Percentiles rank a stretch among this genome's conserved stretches.
Conservation (phyloP, 192 early-diverging fungal species). For the Coemansia sp. region DNA sequence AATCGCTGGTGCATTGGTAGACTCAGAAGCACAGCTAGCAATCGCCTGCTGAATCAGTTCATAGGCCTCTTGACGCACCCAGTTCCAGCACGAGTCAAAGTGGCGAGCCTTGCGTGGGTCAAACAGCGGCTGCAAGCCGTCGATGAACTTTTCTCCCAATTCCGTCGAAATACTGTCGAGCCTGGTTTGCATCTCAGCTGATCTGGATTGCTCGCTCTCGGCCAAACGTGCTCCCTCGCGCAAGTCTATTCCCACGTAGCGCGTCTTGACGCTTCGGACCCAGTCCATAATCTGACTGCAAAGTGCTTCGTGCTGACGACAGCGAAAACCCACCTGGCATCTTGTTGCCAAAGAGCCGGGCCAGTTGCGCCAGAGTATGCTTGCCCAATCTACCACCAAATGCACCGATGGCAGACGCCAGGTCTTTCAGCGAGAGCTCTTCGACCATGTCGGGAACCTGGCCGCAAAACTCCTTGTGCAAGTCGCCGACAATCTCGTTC, state of each 20-base stretch:
- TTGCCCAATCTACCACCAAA: constrained; percentile 73
- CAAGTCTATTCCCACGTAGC: constrained; percentile 74
- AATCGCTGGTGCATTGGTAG: constrained; percentile 65
- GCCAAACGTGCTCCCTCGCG: constrained; percentile 66
- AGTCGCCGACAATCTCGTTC: constrained; percentile 94
- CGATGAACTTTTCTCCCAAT: constrained; percentile 72
- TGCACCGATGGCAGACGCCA: constrained; percentile 64
- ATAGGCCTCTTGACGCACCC: constrained; percentile 64
- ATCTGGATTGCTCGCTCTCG: constrained; percentile 60
- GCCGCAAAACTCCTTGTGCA: constrained; percentile 88
- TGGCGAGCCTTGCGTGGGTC: constrained; percentile 74
- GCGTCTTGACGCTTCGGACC: constrained; percentile 74
- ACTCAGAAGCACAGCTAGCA: constrained; percentile 51
- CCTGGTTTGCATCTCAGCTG: constrained; percentile 65
- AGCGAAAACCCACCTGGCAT: constrained; percentile 92
- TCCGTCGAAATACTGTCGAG: constrained; percentile 77
- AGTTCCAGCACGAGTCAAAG: constrained; percentile 97
- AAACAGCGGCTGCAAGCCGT: constrained; percentile 80
- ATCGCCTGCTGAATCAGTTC: constrained; percentile 74
- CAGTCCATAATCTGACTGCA: constrained; percentile 72
- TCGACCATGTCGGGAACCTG: constrained; percentile 88
- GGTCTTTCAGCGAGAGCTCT: constrained; percentile 81
- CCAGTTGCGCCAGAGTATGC: constrained; percentile 66
- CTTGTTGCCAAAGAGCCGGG: constrained; percentile 80
- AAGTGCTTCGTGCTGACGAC: constrained; percentile 66